These are phyloP conservation scores for Artemisia annua DNA, from an alignment of 129 eudicot genomes.

Conservation along the genomic window DNA sequence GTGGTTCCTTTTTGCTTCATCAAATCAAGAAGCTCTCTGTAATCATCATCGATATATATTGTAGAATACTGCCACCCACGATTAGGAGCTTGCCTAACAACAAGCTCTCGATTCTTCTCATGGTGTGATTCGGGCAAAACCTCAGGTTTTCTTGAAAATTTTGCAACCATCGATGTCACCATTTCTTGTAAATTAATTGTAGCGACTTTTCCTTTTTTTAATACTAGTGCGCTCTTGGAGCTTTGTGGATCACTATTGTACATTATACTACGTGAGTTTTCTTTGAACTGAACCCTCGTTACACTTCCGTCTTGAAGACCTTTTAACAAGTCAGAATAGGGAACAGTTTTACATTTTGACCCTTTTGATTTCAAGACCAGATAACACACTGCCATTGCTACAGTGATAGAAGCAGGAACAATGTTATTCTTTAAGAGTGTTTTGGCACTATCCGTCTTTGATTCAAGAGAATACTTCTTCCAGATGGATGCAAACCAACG, in stretches of 20 bases:
- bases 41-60: conserved; percentile 32
- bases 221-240: neutral
- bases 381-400: conserved; percentile 37
- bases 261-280: conserved; percentile 42
- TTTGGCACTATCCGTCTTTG: conserved; percentile 23
- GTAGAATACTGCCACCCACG: conserved; percentile 43
- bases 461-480: conserved; percentile 25
- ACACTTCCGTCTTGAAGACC: conserved; percentile 45
- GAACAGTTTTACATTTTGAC: conserved; percentile 28
- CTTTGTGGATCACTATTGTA: conserved; percentile 24
- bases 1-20: conserved; percentile 42
- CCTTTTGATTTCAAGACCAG: conserved; percentile 29
- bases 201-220: neutral
- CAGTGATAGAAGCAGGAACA: conserved; percentile 33
- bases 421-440: conserved; percentile 32
- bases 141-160: conserved; percentile 18
- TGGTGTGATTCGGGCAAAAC: neutral
- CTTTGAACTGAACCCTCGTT: conserved; percentile 41
- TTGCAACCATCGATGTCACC: conserved; percentile 10
- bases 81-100: conserved; percentile 18
- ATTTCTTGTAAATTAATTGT: conserved; percentile 22
- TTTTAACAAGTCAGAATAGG: conserved; percentile 38
- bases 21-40: conserved; percentile 38
- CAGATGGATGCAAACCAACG: conserved; percentile 35
- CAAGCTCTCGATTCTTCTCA: conserved; percentile 7